Conservation (phyloP, 768 basidiomycete genomes). For the Daedalea quercina region DNA sequence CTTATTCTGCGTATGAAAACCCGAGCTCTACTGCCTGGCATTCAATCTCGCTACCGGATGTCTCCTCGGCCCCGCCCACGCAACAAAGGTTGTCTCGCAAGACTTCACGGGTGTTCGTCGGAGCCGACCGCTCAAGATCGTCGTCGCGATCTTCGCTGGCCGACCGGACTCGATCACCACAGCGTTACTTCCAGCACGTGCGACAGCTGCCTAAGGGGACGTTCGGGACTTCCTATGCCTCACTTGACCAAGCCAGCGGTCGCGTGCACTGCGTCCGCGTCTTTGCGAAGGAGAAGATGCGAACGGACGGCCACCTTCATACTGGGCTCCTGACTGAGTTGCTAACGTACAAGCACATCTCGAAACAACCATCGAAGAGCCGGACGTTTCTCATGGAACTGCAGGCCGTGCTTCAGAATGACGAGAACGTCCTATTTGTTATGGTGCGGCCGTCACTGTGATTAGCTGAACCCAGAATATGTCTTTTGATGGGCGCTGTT, state of each 20-base stretch:
- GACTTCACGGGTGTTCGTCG: not conserved
- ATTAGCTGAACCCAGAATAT: not conserved
- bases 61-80: not conserved
- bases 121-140: not conserved
- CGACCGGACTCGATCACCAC: not conserved
- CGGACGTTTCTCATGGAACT: constrained; percentile 20
- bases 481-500: not conserved
- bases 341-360: constrained; percentile 19
- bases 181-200: constrained; percentile 15
- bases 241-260: constrained; percentile 12
- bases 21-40: not conserved
- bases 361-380: constrained; percentile 8
- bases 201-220: constrained; percentile 13
- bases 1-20: not conserved
- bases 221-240: constrained; percentile 14
- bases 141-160: not conserved
- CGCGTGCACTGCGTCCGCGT: constrained; percentile 18
- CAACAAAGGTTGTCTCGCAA: not conserved
- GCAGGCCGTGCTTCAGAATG: constrained; percentile 20
- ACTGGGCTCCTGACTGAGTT: constrained; percentile 14
- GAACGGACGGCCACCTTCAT: not conserved
- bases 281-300: constrained; percentile 11
- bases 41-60: not conserved
- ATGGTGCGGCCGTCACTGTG: constrained; percentile 16
- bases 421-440: constrained; percentile 15